Evolutionary conservation across 176 grass and related monocot species (phyloP).

Genomic region (Rhynchospora tenuis): DNA sequence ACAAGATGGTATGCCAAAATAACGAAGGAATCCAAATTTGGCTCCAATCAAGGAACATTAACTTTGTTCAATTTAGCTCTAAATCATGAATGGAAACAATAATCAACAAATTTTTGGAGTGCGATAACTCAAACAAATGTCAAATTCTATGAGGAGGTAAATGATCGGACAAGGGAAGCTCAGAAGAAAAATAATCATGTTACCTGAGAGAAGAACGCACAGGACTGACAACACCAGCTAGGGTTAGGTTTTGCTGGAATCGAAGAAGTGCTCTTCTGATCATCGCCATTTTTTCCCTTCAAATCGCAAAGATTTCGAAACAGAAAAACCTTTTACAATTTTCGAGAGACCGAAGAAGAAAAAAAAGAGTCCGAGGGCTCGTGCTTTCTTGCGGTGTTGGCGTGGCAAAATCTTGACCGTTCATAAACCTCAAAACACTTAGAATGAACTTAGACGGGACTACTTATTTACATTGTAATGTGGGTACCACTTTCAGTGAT

Average conservation of each 20-base stretch:
- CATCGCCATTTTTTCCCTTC: constrained; percentile 22
- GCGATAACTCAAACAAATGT: neutral
- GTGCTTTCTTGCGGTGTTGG: neutral
- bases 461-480: neutral
- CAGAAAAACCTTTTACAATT: neutral
- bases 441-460: neutral
- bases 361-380: too few species aligned
- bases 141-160: neutral
- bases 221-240: neutral
- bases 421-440: neutral
- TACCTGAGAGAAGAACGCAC: constrained; percentile 10
- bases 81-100: neutral
- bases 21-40: neutral
- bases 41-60: neutral
- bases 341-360: neutral
- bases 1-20: neutral
- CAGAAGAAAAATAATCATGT: neutral
- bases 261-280: constrained; percentile 24
- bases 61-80: neutral
- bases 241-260: constrained; percentile 11
- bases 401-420: constrained; percentile 16
- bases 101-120: neutral
- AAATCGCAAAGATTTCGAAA: neutral
- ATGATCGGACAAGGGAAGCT: neutral
- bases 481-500: neutral